Evolutionary conservation across 345 rosid genomes (phyloP).

Genomic region (Theobroma cacao): DNA sequence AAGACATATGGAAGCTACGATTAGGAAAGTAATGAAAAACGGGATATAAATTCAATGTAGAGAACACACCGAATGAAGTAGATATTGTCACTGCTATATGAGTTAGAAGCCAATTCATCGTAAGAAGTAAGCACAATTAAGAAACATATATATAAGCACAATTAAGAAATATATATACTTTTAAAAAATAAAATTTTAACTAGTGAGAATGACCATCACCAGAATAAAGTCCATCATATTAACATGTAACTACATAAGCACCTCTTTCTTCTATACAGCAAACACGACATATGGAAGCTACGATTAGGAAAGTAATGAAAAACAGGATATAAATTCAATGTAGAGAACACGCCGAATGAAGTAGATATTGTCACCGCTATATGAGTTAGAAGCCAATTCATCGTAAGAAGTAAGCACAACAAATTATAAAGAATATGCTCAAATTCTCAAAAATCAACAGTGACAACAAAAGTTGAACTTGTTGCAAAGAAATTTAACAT

Average conservation of each 20-base stretch:
- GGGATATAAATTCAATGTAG: background rate
- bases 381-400: background rate
- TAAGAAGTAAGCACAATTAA: background rate
- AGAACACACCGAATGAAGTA: background rate
- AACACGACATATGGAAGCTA: background rate
- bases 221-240: background rate
- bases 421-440: background rate
- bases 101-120: background rate
- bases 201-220: background rate
- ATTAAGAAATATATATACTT: too few relatives aligned
- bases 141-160: background rate
- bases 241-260: background rate
- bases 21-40: background rate
- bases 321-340: background rate
- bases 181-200: background rate
- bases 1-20: background rate
- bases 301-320: background rate
- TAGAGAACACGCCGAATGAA: background rate
- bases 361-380: background rate
- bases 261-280: background rate
- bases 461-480: background rate
- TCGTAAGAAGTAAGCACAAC: background rate
- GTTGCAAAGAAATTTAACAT: conserved; percentile 8
- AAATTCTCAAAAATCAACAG: background rate
- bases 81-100: background rate